Evolutionary conservation across 208 protist species (phyloP), one percentile per base, ranked within the genome.

Genomic region (Balamuthia mandrillaris): DNA sequence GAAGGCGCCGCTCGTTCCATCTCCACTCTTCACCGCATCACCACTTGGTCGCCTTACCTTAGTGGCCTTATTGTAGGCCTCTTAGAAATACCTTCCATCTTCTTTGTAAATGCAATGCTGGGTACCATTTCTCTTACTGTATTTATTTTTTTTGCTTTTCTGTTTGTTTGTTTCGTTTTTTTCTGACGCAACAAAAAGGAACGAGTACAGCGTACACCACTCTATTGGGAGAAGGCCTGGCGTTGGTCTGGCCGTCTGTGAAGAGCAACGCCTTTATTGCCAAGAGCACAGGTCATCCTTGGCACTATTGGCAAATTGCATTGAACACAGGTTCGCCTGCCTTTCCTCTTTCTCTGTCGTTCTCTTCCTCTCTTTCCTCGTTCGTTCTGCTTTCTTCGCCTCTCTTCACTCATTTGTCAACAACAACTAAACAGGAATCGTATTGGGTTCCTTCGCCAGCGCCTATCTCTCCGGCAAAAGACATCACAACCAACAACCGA

Each of bases 1-100:
- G 45, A 41, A 42, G 0, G 9, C 58, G 12, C 24, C 27, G 1
- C 37, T 31, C 4, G 44, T 78, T 27, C 68, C 58, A 31, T 12
- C 68, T n/a, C n/a, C n/a, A n/a, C n/a, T n/a, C n/a, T n/a, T n/a
- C n/a, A n/a, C n/a, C n/a, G n/a, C 4, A 78, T 78, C 45, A 78
- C 52, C 45, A 49, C 68, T 29, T 78, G 68, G 68, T 49, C 68
- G 45, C 68, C 68, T 3, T 49, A 78, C 45, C 24, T 78, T 31
- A 49, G 45, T 10, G 68, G 68, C 68, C 52, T 78, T 18, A 31
- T 6, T 21, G 68, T 78, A 3, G 68, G 68, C 10, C 68, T 78
- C 1, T 49, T 78, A 1, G 45, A 78, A 18, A 35, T 78, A 9
- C 68, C 68, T 0, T 42, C 68, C 44, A 33, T 78, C 45, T 49